Conservation (phyloP, 163 green algal genomes). For the Coccomyxa subellipsoidea region DNA sequence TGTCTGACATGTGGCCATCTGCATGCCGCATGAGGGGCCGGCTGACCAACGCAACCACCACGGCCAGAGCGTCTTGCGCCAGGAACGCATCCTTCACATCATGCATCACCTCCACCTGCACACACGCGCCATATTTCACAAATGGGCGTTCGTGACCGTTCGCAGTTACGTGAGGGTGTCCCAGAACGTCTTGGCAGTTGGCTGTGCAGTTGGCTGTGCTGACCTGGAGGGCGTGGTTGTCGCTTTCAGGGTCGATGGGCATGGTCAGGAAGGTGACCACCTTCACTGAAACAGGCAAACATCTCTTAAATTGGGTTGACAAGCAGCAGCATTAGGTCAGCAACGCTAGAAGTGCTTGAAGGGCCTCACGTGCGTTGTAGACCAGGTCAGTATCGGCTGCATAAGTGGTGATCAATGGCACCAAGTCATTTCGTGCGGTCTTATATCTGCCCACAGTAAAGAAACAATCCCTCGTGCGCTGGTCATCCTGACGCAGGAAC, state of each 20-base stretch:
- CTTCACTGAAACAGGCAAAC: constrained; percentile 71
- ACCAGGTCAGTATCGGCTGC: constrained; percentile 72
- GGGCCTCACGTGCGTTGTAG: constrained; percentile 47
- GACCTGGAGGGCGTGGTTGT: constrained; percentile 20
- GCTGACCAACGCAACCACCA: constrained; percentile 62
- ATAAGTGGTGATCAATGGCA: constrained; percentile 83
- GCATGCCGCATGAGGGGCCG: constrained; percentile 48
- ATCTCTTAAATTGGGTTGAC: no score
- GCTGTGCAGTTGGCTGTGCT: neutral
- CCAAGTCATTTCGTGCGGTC: constrained; percentile 66
- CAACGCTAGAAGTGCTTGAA: neutral
- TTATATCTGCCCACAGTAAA: constrained; percentile 68
- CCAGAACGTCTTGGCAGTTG: neutral
- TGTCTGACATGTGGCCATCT: constrained; percentile 53
- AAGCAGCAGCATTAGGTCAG: neutral
- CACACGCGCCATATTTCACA: neutral
- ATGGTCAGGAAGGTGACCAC: constrained; percentile 90
- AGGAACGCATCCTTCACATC: constrained; percentile 50
- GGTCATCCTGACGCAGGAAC: constrained; percentile 86
- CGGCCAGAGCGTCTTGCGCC: constrained; percentile 58
- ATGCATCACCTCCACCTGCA: constrained; percentile 34
- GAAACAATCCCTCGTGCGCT: constrained; percentile 68
- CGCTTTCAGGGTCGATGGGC: constrained; percentile 53
- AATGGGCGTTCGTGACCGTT: neutral
- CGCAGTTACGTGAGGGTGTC: neutral